These are phyloP conservation scores for Trichoderma parareesei DNA, from an alignment of 495 filamentous ascomycete genomes.

Conservation along the genomic window DNA sequence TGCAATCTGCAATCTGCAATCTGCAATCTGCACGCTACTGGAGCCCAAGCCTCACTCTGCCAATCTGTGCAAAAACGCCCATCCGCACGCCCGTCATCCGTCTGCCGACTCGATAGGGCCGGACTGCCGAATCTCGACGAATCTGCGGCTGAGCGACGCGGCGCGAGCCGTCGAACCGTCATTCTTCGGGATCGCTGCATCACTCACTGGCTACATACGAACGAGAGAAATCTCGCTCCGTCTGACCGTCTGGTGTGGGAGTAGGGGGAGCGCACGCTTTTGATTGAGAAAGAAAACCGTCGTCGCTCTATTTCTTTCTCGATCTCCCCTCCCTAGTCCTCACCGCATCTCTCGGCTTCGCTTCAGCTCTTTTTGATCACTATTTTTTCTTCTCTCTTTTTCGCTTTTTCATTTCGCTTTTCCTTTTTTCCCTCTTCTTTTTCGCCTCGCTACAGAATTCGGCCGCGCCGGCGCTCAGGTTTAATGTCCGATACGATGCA, in stretches of 20 bases:
- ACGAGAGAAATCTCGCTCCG: background rate
- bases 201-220: background rate
- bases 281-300: background rate
- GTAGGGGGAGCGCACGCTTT: background rate
- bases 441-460: background rate
- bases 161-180: slow-evolving; percentile 1
- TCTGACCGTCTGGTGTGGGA: background rate
- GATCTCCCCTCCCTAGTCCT: background rate
- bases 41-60: background rate
- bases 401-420: too few species aligned
- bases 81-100: background rate
- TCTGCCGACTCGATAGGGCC: background rate
- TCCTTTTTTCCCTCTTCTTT: background rate
- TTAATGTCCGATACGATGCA: slow-evolving; percentile 30
- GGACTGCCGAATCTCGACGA: background rate
- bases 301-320: background rate
- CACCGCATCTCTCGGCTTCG: background rate
- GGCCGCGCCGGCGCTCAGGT: slow-evolving; percentile 12
- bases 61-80: background rate
- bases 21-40: background rate
- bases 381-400: background rate
- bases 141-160: background rate
- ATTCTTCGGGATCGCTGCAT: background rate
- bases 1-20: too few species aligned
- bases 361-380: background rate